Conservation (phyloP, 495 filamentous ascomycete genomes). For the Pseudevernia furfuracea region DNA sequence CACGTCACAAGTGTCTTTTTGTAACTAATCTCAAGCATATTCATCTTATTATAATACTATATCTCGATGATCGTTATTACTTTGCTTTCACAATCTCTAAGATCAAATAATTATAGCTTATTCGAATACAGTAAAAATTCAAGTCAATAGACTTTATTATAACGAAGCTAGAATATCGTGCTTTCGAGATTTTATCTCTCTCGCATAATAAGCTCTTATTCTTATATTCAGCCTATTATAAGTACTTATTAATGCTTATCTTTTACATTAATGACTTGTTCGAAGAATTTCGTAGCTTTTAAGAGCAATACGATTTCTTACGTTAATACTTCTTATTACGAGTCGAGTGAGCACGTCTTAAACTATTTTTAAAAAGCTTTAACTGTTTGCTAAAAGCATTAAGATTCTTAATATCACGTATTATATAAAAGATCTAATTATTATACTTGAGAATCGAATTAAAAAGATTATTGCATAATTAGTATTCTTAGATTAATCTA, state of each 20-base stretch:
- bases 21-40: conserved; percentile 1
- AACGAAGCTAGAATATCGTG: not conserved
- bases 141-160: not conserved
- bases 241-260: not conserved
- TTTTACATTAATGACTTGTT: conserved; percentile 15
- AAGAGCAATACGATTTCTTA: not conserved
- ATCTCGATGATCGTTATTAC: not conserved
- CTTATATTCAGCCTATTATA: not conserved
- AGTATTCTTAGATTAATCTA: not conserved
- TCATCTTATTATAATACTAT: not conserved
- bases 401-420: conserved; percentile 7
- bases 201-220: not conserved
- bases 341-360: conserved; percentile 1
- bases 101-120: conserved; percentile 2
- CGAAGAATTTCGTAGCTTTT: not conserved
- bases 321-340: conserved; percentile 5
- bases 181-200: not conserved
- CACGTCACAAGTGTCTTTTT: not conserved
- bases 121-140: not conserved
- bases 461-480: not conserved
- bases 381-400: conserved; percentile 7
- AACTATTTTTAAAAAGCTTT: conserved; percentile 17
- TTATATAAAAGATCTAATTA: not conserved
- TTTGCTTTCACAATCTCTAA: not conserved
- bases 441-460: conserved; percentile 1